Percentiles rank a stretch among this genome's conserved stretches.
phyloP scores from a whole-genome alignment of 2,329 filamentous ascomycete species.

The Penicillium verrucosum region DNA sequence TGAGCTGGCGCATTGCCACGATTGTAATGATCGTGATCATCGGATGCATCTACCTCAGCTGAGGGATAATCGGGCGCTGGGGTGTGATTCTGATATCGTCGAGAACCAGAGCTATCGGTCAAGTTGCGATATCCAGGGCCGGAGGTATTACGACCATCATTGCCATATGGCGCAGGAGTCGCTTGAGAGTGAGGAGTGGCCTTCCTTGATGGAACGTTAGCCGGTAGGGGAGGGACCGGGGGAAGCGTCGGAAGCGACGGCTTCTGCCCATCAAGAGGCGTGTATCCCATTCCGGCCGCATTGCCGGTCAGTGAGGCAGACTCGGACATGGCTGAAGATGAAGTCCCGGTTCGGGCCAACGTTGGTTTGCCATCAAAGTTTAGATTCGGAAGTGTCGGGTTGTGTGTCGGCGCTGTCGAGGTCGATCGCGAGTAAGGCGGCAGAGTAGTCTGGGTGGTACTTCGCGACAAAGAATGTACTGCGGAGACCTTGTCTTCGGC shows the following conservation, averaged over 20 bases:
- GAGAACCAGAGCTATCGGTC: constrained; percentile 14
- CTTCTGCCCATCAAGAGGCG: constrained; percentile 32
- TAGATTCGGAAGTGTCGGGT: constrained; percentile 43
- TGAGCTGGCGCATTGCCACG: background rate
- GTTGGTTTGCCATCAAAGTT: constrained; percentile 42
- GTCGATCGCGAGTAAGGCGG: constrained; percentile 61
- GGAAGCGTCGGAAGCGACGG: constrained; percentile 29
- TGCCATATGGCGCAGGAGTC: constrained; percentile 24
- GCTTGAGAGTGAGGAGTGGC: constrained; percentile 26
- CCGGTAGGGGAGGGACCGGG: constrained; percentile 32
- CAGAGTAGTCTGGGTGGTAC: constrained; percentile 60
- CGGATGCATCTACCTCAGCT: background rate
- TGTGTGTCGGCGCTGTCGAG: constrained; percentile 28
- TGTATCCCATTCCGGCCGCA: constrained; percentile 34
- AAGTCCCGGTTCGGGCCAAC: constrained; percentile 44
- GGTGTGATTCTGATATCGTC: constrained; percentile 21
- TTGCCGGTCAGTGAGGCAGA: constrained; percentile 47
- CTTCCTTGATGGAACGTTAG: constrained; percentile 23
- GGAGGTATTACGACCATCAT: constrained; percentile 19
- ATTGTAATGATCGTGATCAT: constrained; percentile 3
- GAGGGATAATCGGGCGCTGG: constrained; percentile 21
- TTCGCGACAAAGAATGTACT: constrained; percentile 31
- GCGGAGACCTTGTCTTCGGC: constrained; percentile 41
- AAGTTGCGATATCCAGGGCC: constrained; percentile 19
- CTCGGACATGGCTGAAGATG: constrained; percentile 51